phyloP scores from a whole-genome alignment of 805 yeast species.

The Candida tallmaniae region DNA sequence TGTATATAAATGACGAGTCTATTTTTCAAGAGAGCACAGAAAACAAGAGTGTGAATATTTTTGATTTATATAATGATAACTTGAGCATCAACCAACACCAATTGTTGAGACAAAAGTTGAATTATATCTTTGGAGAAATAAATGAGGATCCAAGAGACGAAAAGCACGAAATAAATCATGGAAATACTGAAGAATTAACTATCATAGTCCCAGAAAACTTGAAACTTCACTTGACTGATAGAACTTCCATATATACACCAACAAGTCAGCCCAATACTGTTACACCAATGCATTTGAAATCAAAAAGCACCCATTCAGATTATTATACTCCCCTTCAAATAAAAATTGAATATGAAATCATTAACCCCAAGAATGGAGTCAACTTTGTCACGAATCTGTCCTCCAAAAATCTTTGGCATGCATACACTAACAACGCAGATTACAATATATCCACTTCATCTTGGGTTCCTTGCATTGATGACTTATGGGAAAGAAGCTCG shows the following conservation, averaged over 20 bases:
- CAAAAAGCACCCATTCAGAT: constrained; percentile 32
- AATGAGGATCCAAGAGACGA: constrained; percentile 23
- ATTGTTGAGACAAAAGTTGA: constrained; percentile 48
- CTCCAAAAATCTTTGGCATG: constrained; percentile 61
- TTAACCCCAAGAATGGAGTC: constrained; percentile 69
- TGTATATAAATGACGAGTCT: constrained; percentile 35
- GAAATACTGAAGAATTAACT: constrained; percentile 59
- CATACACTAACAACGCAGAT: constrained; percentile 78
- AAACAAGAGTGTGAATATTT: constrained; percentile 24
- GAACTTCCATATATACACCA: constrained; percentile 23
- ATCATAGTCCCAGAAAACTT: constrained; percentile 64
- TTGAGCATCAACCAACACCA: constrained; percentile 55
- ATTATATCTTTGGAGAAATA: constrained; percentile 48
- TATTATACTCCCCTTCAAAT: constrained; percentile 69
- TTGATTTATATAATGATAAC: constrained; percentile 40
- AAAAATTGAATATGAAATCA: constrained; percentile 59
- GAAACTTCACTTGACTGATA: constrained; percentile 44
- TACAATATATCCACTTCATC: constrained; percentile 78
- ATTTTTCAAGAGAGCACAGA: constrained; percentile 24
- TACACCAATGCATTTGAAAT: constrained; percentile 34
- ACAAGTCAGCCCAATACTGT: constrained; percentile 22
- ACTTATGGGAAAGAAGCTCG: constrained; percentile 79
- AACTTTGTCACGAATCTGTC: constrained; percentile 60
- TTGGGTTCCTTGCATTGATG: constrained; percentile 98
- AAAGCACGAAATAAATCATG: constrained; percentile 15